Base-by-base conservation (phyloP, 164 flowering plant species). In the Tinospora cordifolia region DNA sequence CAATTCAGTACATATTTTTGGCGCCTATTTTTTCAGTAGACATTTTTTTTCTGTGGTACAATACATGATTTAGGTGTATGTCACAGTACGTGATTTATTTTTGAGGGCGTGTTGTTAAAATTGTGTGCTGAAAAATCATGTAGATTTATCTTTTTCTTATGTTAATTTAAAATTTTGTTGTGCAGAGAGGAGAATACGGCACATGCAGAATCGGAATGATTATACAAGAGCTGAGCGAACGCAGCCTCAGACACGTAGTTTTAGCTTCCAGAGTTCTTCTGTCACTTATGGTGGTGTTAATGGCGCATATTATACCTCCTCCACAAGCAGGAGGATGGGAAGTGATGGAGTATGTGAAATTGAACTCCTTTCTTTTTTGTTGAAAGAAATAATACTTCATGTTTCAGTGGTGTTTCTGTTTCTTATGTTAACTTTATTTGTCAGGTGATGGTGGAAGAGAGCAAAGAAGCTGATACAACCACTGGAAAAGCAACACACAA, bases 281-380 rank as follows among this genome's bases (percentile, higher is more conserved):
- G 90, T 94, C 25, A 80, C 87, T 40, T 92, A 89, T 85, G 96
- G 98, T 67, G 98, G 99, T 79, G 68, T 81, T 0, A 82, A 87
- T 85, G 99, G 99, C 47, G 83, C 96, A 22, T 92, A 90, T 74
- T 86, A 90, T 69, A 87, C 97, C 64, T 81, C 90, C 2, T 92
- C 99, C 25, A 86, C 73, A 36, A 82, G 86, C 2, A 86, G 88
- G 78, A 88, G 90, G 81, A 75, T 80, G 15, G 98, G 97, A 11
- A 83, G 88, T 80, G 92, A 94, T 79, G 98, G 98, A 39, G 99
- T 90, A 69, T 78, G 90, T 81, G 19, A 2, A 41, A 19, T 54
- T 27, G 26, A 24, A 1, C 0, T 46, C 7, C 39, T 13, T 26
- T 27, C 13, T 44, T 22, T 30, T 27, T 2, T 12, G 6, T 72